Base-by-base conservation (phyloP, 768 basidiomycete species). In the Scleroderma citrinum region DNA sequence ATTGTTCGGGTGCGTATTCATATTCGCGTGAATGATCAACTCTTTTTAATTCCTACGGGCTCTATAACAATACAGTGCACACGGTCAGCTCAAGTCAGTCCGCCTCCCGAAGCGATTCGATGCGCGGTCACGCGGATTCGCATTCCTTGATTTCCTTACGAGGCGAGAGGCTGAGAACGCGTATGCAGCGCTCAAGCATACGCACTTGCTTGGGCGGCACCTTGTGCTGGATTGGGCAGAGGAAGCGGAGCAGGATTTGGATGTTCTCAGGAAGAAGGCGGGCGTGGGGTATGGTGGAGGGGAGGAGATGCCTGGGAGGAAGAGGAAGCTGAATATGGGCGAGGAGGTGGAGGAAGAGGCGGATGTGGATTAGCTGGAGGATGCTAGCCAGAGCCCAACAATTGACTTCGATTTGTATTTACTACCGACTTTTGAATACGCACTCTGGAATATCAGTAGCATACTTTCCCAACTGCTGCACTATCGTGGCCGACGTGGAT, bases 141-240 rank as follows among this genome's bases (percentile, higher is more conserved):
- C 93, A 2, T 99, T 98, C 72, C 75, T 97, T 58, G 94, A 99
- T 56, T 98, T 98, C 63, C 77, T 88, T 17, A 85, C 91, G 2
- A 78, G 88, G 16, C 82, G 83, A 43, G 95, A 99, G 59, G 95
- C 95, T 2, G 87, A 92, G 64, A 85, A 85, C 37, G 95, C 92
- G 0, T 92, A 85, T 65, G 80, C 78, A 23, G 83, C 91, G 11
- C 77, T 99, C 20, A 80, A 82, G 56, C 93, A 98, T 67, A 96
- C 94, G 0, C 96, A 98, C 75, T 82, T 98, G 58, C 82, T 99
- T 19, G 95, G 96, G 8, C 72, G 96, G 31, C 96, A 99, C 76
- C 70, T 99, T 38, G 92, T 98, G 3, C 71, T 99, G 37, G 85
- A 98, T 65, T 96, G 94, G 93, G 92, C 94, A 1, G 79, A 86